Conservation (phyloP, 768 basidiomycete genomes). For the Hypsizygus marmoreus region DNA sequence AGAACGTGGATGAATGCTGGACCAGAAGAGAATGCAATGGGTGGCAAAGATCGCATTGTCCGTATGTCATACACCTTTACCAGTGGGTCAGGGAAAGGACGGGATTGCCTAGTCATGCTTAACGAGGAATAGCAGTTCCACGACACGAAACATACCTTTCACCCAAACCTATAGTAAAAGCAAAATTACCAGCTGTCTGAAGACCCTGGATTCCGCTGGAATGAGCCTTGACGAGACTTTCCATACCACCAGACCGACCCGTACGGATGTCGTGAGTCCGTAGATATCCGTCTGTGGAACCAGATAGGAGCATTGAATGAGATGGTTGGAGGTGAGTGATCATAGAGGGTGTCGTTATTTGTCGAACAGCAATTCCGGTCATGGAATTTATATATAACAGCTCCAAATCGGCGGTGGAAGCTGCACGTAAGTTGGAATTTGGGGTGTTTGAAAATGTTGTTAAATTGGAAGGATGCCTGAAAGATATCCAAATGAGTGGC, state of each 20-base stretch:
- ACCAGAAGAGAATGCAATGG: slow-evolving; percentile 83
- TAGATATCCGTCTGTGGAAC: slow-evolving; percentile 72
- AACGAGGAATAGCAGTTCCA: neutral
- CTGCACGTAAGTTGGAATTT: slow-evolving; percentile 57
- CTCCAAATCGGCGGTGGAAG: slow-evolving; percentile 60
- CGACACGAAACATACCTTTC: slow-evolving; percentile 58
- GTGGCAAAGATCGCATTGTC: slow-evolving; percentile 78
- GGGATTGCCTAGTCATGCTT: slow-evolving; percentile 64
- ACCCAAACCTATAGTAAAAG: slow-evolving; percentile 86
- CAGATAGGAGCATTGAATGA: slow-evolving; percentile 64
- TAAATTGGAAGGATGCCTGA: slow-evolving; percentile 24
- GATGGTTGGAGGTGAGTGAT: slow-evolving; percentile 69
- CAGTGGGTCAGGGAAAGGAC: slow-evolving; percentile 86
- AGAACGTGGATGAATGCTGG: slow-evolving; percentile 85
- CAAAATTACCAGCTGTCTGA: slow-evolving; percentile 74
- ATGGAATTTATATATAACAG: slow-evolving; percentile 72
- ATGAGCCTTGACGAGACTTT: slow-evolving; percentile 75
- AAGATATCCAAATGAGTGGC: slow-evolving; percentile 5
- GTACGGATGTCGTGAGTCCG: slow-evolving; percentile 73
- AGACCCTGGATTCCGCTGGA: slow-evolving; percentile 80
- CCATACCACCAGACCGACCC: slow-evolving; percentile 45
- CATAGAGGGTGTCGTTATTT: slow-evolving; percentile 55
- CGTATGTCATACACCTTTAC: slow-evolving; percentile 93
- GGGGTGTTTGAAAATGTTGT: slow-evolving; percentile 50
- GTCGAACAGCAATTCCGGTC: slow-evolving; percentile 66